phyloP scores from a whole-genome alignment of 148 eudicot genomes.

The Chenopodium quinoa region DNA sequence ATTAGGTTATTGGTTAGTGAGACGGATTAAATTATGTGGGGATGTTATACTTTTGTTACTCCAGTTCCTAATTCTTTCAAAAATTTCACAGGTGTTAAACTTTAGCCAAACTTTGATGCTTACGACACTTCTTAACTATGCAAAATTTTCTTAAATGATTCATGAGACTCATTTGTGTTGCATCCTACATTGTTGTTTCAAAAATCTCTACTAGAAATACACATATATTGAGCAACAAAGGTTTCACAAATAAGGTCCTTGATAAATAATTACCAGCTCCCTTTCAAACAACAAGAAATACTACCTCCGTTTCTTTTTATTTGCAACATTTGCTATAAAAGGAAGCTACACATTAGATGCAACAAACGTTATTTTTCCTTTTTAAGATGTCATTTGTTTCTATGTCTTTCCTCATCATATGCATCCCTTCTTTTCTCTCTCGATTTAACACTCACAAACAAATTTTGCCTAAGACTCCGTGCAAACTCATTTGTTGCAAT shows the following conservation, averaged over 20 bases:
- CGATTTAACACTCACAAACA: too few species aligned
- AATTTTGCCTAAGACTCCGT: too few species aligned
- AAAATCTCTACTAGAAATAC: neutral
- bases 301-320: too few species aligned
- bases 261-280: too few species aligned
- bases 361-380: too few species aligned
- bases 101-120: neutral
- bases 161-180: neutral
- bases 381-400: too few species aligned
- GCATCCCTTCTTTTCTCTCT: too few species aligned
- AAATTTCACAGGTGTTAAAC: neutral
- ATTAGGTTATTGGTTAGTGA: neutral
- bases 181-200: neutral
- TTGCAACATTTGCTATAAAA: too few species aligned
- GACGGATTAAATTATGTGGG: neutral
- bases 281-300: neutral
- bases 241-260: neutral
- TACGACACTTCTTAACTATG: neutral
- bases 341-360: too few species aligned
- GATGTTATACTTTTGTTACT: neutral
- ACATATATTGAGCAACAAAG: neutral
- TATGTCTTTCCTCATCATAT: too few species aligned
- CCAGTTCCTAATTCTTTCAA: neutral
- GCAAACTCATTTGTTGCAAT: too few species aligned
- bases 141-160: neutral